Percentiles rank a stretch among this genome's conserved stretches.
Evolutionary conservation across 305 asterid species (phyloP).

Genomic region (Fraxinus nigra): DNA sequence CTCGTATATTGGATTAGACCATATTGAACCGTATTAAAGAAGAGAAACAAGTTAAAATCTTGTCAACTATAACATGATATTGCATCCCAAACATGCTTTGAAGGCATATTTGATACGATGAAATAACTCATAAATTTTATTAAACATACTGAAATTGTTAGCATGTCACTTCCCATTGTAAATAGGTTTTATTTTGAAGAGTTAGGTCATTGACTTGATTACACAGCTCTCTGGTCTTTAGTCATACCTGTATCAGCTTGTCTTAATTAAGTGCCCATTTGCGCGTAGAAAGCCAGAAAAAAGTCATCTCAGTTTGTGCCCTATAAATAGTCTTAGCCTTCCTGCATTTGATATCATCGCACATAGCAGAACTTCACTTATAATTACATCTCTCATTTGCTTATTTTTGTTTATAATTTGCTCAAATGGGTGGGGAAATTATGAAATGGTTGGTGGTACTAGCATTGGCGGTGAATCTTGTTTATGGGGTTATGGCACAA

Average conservation of each 20-base stretch:
- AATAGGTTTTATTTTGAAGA: background rate
- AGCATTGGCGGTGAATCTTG: slow-evolving; percentile 16
- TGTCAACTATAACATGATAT: background rate
- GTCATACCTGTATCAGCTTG: background rate
- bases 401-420: slow-evolving; percentile 5
- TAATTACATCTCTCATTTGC: slow-evolving; percentile 13
- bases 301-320: background rate
- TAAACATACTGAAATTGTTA: too few species aligned
- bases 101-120: background rate
- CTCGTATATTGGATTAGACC: background rate
- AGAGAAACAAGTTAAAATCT: background rate
- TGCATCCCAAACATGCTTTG: background rate
- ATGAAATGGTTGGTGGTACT: slow-evolving; percentile 25
- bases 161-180: background rate
- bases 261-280: background rate
- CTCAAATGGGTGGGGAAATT: slow-evolving; percentile 35
- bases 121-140: background rate
- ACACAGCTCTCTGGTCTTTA: background rate
- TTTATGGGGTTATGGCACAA: slow-evolving; percentile 34
- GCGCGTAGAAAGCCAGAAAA: background rate
- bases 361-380: slow-evolving; percentile 18
- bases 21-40: too few species aligned
- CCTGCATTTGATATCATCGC: slow-evolving; percentile 35
- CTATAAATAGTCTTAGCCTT: slow-evolving; percentile 9
- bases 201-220: background rate